Percentiles rank a stretch among this genome's conserved stretches.
Evolutionary conservation across 2,329 filamentous ascomycete species (phyloP).

Genomic region (Albifimbria verrucaria): DNA sequence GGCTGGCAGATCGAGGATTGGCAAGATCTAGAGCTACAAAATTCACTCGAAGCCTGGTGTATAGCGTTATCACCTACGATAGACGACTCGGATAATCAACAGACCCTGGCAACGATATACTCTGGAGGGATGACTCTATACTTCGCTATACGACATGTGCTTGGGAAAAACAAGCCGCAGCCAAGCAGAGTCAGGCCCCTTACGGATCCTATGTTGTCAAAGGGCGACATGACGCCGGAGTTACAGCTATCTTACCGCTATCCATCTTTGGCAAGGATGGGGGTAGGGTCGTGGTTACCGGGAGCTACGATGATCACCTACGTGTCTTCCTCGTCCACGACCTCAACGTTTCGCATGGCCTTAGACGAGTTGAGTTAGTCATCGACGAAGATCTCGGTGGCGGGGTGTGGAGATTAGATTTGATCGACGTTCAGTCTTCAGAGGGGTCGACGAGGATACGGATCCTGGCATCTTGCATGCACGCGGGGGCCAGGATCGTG

Average conservation of each 20-base stretch:
- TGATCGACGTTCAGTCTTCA: slow-evolving; percentile 38
- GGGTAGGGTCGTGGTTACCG: slow-evolving; percentile 67
- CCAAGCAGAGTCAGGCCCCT: slow-evolving; percentile 12
- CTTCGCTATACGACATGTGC: slow-evolving; percentile 44
- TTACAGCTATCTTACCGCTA: slow-evolving; percentile 81
- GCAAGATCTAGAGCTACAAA: slow-evolving; percentile 39
- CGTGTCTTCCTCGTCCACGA: slow-evolving; percentile 59
- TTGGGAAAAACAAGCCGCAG: slow-evolving; percentile 11
- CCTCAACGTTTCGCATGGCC: slow-evolving; percentile 34
- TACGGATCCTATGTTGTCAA: slow-evolving; percentile 33
- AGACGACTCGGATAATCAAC: slow-evolving; percentile 8
- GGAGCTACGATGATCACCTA: slow-evolving; percentile 86
- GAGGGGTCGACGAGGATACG: slow-evolving; percentile 27
- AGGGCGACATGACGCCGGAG: slow-evolving; percentile 69
- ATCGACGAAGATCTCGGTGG: slow-evolving; percentile 66
- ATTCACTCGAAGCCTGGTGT: slow-evolving; percentile 71
- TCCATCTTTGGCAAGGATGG: slow-evolving; percentile 35
- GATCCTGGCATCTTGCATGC: slow-evolving; percentile 90
- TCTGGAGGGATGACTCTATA: slow-evolving; percentile 77
- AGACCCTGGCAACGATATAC: slow-evolving; percentile 43
- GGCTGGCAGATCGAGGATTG: slow-evolving; percentile 34
- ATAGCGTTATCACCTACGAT: slow-evolving; percentile 52
- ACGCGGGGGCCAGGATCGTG: slow-evolving; percentile 74
- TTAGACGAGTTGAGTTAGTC: slow-evolving; percentile 48
- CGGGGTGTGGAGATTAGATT: slow-evolving; percentile 83